Conservation (phyloP, 1,139 yeast genomes). For the Nakaseomyces bracarensis region DNA sequence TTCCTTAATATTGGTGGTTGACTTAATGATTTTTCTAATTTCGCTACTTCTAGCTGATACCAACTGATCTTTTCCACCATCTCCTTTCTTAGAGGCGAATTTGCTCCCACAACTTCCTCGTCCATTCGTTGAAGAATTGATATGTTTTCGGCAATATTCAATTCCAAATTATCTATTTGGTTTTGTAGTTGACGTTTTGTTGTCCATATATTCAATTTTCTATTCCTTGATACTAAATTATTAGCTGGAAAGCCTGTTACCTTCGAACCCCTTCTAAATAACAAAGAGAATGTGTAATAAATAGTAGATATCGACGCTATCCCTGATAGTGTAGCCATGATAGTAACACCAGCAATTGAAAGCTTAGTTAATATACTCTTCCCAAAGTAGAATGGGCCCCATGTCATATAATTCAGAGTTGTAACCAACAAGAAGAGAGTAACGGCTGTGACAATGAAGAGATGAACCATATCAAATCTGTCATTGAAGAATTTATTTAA, state of each 20-base stretch:
- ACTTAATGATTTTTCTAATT: conserved; percentile 17
- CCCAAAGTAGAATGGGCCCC: conserved; percentile 35
- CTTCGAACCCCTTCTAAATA: conserved; percentile 13
- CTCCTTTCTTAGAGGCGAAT: conserved; percentile 14
- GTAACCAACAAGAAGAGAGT: conserved; percentile 19
- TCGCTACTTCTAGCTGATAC: conserved; percentile 24
- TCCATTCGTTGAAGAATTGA: conserved; percentile 15
- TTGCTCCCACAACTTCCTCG: conserved; percentile 11
- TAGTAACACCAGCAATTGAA: conserved; percentile 62
- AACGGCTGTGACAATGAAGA: conserved; percentile 20
- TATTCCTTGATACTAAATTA: conserved; percentile 9
- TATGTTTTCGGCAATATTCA: conserved; percentile 17
- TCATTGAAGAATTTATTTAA: conserved; percentile 33
- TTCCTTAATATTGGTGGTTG: conserved; percentile 16
- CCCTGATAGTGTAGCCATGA: conserved; percentile 66
- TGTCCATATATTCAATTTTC: conserved; percentile 22
- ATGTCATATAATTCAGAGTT: conserved; percentile 13
- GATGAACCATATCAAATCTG: conserved; percentile 20
- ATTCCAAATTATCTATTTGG: conserved; percentile 17
- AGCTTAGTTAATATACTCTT: conserved; percentile 45
- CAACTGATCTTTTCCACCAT: conserved; percentile 24
- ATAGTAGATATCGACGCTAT: conserved; percentile 70
- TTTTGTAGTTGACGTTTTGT: conserved; percentile 16
- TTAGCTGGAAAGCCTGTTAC: conserved; percentile 8
- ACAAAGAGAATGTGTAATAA: conserved; percentile 32